phyloP scores from a whole-genome alignment of 306 rosid species.

The Prunus kanzakura region DNA sequence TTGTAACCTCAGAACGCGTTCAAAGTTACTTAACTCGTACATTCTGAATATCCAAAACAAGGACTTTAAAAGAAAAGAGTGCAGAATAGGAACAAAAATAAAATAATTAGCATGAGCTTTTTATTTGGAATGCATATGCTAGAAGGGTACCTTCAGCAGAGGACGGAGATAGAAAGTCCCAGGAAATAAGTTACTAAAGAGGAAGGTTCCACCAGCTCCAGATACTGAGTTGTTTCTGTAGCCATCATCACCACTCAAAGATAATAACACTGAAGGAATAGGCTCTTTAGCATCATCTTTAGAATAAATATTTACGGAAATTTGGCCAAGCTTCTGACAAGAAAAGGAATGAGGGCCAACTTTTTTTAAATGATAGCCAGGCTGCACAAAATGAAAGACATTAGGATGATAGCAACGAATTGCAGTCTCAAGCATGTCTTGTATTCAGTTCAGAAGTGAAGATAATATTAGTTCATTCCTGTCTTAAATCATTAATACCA shows the following conservation, averaged over 20 bases:
- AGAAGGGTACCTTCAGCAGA: constrained; percentile 73
- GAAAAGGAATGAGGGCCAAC: constrained; percentile 80
- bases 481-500: background rate
- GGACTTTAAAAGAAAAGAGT: background rate
- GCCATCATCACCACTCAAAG: constrained; percentile 93
- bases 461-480: background rate
- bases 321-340: constrained; percentile 95
- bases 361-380: constrained; percentile 80
- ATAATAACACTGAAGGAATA: constrained; percentile 86
- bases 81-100: constrained; percentile 10
- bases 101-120: constrained; percentile 17
- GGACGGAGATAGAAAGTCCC: constrained; percentile 97
- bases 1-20: background rate
- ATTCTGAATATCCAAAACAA: constrained; percentile 19
- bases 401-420: constrained; percentile 13
- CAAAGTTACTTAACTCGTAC: background rate
- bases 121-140: constrained; percentile 11
- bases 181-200: constrained; percentile 76
- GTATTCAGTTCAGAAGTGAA: background rate
- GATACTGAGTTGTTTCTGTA: constrained; percentile 92
- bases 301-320: constrained; percentile 66
- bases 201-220: constrained; percentile 73
- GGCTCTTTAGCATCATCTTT: constrained; percentile 61
- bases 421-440: constrained; percentile 10
- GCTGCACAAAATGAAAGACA: constrained; percentile 48